Evolutionary conservation across 2,329 filamentous ascomycete species (phyloP).

Genomic region (Juglanconis oblonga): DNA sequence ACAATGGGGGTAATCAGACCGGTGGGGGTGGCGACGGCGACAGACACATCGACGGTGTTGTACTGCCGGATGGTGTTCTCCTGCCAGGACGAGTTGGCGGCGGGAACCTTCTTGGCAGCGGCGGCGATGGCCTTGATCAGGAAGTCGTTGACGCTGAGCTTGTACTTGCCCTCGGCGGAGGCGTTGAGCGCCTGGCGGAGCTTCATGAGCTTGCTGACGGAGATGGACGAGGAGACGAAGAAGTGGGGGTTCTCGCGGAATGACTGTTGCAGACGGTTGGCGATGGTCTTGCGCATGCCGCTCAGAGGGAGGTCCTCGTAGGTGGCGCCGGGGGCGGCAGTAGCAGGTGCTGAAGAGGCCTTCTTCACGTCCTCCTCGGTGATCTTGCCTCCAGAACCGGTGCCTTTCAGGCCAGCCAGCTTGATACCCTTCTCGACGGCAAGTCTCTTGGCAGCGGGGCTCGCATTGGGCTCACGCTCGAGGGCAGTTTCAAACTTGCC

Average conservation of each 20-base stretch:
- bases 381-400: conserved; percentile 80
- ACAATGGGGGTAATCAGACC: conserved; percentile 98
- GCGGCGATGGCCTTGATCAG: conserved; percentile 92
- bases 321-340: conserved; percentile 56
- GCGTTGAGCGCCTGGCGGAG: conserved; percentile 91
- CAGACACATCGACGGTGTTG: conserved; percentile 90
- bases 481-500: conserved; percentile 80
- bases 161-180: conserved; percentile 88
- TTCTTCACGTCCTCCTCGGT: conserved; percentile 94
- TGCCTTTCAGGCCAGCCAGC: conserved; percentile 77
- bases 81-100: conserved; percentile 94
- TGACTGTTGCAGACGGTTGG: conserved; percentile 83
- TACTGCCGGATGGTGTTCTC: conserved; percentile 88
- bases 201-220: conserved; percentile 92
- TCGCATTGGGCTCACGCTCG: conserved; percentile 74
- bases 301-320: conserved; percentile 83
- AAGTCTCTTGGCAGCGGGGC: conserved; percentile 72
- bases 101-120: conserved; percentile 89
- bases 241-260: conserved; percentile 95
- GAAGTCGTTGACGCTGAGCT: conserved; percentile 99
- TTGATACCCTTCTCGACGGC: conserved; percentile 82
- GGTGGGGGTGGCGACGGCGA: conserved; percentile 88
- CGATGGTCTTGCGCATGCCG: conserved; percentile 98
- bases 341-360: conserved; percentile 54
- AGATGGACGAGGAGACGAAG: conserved; percentile 89